Evolutionary conservation across 2,329 filamentous ascomycete species (phyloP).

Genomic region (Trichoderma sp.): DNA sequence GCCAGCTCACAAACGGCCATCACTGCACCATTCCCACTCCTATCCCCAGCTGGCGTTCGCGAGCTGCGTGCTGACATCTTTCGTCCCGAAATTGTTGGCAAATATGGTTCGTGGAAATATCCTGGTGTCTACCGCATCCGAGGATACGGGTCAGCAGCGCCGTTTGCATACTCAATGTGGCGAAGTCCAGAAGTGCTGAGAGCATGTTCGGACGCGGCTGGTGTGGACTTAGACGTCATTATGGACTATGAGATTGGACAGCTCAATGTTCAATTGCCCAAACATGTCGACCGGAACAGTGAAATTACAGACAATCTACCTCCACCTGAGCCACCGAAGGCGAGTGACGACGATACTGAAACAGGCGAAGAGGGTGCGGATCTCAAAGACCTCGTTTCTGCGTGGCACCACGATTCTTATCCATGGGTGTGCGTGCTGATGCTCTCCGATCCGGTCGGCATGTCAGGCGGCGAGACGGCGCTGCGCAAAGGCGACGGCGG

Average conservation of each 20-base stretch:
- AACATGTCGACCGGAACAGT: conserved; percentile 23
- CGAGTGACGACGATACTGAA: conserved; percentile 24
- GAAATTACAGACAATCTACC: conserved; percentile 21
- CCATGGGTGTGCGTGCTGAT: conserved; percentile 52
- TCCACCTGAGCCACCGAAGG: conserved; percentile 29
- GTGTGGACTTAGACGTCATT: conserved; percentile 54
- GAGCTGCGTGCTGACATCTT: conserved; percentile 15
- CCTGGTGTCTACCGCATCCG: conserved; percentile 18
- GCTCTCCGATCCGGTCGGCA: conserved; percentile 46
- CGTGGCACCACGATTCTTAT: conserved; percentile 50
- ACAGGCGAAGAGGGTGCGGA: conserved; percentile 22
- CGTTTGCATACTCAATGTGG: conserved; percentile 38
- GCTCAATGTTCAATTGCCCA: conserved; percentile 46
- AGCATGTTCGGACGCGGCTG: conserved; percentile 44
- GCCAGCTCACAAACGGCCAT: conserved; percentile 15
- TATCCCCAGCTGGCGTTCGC: conserved; percentile 4
- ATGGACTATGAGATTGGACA: conserved; percentile 58
- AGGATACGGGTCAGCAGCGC: conserved; percentile 11
- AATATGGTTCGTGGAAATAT: conserved; percentile 19
- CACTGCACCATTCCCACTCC: conserved; percentile 12
- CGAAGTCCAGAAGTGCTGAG: conserved; percentile 51
- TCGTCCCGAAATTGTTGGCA: conserved; percentile 13
- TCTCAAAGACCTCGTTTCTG: conserved; percentile 25
- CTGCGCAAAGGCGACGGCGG: conserved; percentile 27
- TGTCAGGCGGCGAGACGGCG: conserved; percentile 42